Evolutionary conservation across 306 rosid species (phyloP).

Genomic region (Echinosophora koreensis): DNA sequence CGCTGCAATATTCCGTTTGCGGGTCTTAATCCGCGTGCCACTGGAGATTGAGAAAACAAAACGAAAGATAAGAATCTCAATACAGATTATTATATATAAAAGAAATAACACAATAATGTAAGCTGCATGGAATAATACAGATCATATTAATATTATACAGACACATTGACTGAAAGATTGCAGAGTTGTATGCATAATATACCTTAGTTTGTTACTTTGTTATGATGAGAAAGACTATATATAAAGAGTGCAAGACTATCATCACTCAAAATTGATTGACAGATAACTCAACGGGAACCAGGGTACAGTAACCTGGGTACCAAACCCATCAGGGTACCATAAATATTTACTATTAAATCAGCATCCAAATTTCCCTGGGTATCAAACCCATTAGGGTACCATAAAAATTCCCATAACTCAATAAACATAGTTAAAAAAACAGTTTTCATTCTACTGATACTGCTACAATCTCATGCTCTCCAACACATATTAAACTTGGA

Average conservation of each 20-base stretch:
- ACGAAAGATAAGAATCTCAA: not conserved
- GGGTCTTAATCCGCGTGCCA: constrained; percentile 99
- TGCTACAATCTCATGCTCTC: not conserved
- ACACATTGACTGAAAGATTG: not conserved
- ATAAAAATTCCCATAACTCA: too few species aligned
- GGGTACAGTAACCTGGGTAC: too few species aligned
- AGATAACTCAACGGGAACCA: not conserved
- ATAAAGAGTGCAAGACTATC: constrained; percentile 8
- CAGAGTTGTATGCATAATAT: not conserved
- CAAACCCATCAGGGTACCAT: too few species aligned
- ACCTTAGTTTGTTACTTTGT: not conserved
- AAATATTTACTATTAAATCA: too few species aligned
- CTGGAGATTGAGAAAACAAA: constrained; percentile 52
- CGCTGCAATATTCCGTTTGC: constrained; percentile 99
- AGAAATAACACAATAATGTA: not conserved
- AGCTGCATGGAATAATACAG: constrained; percentile 3
- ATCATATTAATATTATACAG: too few species aligned
- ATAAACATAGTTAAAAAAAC: not conserved
- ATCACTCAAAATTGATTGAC: not conserved
- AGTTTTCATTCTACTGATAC: not conserved
- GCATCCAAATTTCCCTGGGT: too few species aligned
- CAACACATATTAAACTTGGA: not conserved
- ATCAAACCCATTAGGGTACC: too few species aligned
- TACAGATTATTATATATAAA: not conserved
- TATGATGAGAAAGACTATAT: not conserved